Evolutionary conservation across 345 rosid species (phyloP).

Genomic region (Orychophragmus violaceus): DNA sequence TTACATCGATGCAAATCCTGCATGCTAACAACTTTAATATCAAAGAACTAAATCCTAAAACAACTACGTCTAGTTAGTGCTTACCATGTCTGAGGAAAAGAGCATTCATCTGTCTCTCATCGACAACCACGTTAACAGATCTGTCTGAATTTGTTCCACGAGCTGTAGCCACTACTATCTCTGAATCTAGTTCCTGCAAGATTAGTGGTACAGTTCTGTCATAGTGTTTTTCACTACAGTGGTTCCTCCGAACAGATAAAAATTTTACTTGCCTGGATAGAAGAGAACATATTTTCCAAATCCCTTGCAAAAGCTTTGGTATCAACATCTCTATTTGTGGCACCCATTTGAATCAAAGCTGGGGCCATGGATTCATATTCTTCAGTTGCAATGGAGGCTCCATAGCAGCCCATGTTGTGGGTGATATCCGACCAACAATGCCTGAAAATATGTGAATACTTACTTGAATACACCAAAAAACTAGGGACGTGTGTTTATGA

Average conservation of each 20-base stretch:
- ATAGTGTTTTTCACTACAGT: background rate
- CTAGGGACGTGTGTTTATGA: background rate
- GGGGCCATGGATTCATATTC: too few relatives aligned
- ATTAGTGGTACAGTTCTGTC: background rate
- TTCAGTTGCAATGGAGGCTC: constrained; percentile 75
- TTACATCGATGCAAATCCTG: background rate
- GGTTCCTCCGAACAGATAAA: constrained; percentile 3
- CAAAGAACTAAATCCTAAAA: background rate
- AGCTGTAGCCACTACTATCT: constrained; percentile 79
- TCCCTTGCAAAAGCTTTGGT: constrained; percentile 76
- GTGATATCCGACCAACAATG: constrained; percentile 95
- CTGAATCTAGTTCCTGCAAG: constrained; percentile 80
- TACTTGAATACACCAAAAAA: constrained; percentile 13
- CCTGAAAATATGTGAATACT: constrained; percentile 38
- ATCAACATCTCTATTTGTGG: constrained; percentile 78
- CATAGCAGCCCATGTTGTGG: constrained; percentile 92
- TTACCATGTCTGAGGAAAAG: constrained; percentile 92
- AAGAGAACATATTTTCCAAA: constrained; percentile 80
- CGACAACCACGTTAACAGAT: constrained; percentile 76
- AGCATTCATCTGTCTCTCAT: constrained; percentile 95
- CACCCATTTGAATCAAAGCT: constrained; percentile 95
- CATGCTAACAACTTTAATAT: background rate
- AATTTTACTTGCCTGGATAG: constrained; percentile 62
- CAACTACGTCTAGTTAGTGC: background rate
- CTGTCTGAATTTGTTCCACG: constrained; percentile 52